Evolutionary conservation across 176 grass and related monocot genomes (phyloP).

Genomic region (Lolium multiflorum): DNA sequence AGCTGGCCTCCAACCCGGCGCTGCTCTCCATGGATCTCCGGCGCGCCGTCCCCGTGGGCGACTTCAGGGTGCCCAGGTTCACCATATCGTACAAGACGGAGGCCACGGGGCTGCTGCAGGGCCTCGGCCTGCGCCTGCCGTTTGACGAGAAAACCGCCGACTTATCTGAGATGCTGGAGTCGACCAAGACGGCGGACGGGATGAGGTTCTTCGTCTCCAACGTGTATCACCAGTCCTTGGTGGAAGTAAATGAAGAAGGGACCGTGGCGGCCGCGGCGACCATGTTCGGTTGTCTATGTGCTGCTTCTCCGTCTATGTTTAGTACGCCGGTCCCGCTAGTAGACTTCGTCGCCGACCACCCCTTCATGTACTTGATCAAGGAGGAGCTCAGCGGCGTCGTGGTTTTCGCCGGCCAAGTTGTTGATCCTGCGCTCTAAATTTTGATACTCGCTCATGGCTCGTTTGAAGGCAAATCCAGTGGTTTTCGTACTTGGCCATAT

Average conservation of each 20-base stretch:
- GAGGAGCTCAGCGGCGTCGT: constrained; percentile 1
- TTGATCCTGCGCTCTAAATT: neutral
- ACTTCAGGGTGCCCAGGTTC: neutral
- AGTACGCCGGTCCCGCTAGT: neutral
- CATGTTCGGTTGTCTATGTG: accelerated
- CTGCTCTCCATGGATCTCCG: neutral
- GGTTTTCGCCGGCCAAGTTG: neutral
- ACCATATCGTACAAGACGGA: neutral
- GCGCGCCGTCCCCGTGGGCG: neutral
- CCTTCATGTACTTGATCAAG: constrained; percentile 31
- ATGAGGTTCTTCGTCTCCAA: neutral
- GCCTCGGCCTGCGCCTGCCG: neutral
- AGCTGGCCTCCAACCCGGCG: neutral
- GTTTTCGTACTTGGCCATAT: too few species aligned
- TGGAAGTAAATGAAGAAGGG: neutral
- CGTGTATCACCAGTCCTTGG: neutral
- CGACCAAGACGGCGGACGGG: too few species aligned
- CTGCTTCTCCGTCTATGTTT: neutral
- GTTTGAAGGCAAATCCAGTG: too few species aligned
- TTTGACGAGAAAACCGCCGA: neutral
- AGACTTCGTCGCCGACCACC: constrained; percentile 6
- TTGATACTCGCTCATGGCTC: neutral
- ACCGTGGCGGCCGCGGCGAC: neutral
- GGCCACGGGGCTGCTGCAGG: neutral
- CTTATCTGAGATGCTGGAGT: too few species aligned